phyloP scores from a whole-genome alignment of 306 rosid genomes.

The Inga oerstediana region DNA sequence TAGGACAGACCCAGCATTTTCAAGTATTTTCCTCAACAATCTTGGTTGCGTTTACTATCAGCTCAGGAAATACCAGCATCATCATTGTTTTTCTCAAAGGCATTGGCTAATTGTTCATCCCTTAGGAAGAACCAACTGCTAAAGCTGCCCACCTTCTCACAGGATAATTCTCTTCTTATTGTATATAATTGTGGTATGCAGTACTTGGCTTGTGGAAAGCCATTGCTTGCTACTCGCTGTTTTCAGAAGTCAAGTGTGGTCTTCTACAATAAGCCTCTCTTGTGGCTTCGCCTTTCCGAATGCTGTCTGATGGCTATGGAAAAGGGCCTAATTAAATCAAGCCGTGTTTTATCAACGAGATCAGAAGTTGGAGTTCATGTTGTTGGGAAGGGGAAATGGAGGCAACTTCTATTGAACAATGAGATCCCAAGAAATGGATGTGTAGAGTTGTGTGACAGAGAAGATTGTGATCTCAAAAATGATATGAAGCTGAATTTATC shows the following conservation, averaged over 20 bases:
- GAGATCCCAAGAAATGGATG: too few species aligned
- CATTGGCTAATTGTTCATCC: slow-evolving; percentile 70
- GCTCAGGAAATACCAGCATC: slow-evolving; percentile 93
- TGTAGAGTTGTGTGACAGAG: too few species aligned
- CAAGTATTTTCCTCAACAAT: slow-evolving; percentile 84
- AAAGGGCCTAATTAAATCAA: slow-evolving; percentile 65
- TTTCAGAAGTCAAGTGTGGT: slow-evolving; percentile 88
- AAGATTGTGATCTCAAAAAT: too few species aligned
- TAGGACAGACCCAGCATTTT: slow-evolving; percentile 69
- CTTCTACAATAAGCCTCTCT: slow-evolving; percentile 81
- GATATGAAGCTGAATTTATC: too few species aligned
- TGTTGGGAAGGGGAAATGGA: slow-evolving; percentile 90
- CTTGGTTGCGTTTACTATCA: slow-evolving; percentile 96
- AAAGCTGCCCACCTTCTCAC: slow-evolving; percentile 68
- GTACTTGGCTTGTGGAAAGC: slow-evolving; percentile 88
- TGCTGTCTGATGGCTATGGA: slow-evolving; percentile 97
- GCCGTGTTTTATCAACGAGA: slow-evolving; percentile 46
- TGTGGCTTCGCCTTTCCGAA: slow-evolving; percentile 97
- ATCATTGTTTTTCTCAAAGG: slow-evolving; percentile 84
- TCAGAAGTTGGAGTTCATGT: slow-evolving; percentile 74
- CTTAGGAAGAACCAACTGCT: slow-evolving; percentile 74
- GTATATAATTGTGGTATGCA: slow-evolving; percentile 90
- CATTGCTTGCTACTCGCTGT: slow-evolving; percentile 86
- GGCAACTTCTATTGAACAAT: slow-evolving; percentile 84
- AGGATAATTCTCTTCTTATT: slow-evolving; percentile 81